Evolutionary conservation across 2,329 filamentous ascomycete species (phyloP).

Genomic region (Hypoxylon sp.): DNA sequence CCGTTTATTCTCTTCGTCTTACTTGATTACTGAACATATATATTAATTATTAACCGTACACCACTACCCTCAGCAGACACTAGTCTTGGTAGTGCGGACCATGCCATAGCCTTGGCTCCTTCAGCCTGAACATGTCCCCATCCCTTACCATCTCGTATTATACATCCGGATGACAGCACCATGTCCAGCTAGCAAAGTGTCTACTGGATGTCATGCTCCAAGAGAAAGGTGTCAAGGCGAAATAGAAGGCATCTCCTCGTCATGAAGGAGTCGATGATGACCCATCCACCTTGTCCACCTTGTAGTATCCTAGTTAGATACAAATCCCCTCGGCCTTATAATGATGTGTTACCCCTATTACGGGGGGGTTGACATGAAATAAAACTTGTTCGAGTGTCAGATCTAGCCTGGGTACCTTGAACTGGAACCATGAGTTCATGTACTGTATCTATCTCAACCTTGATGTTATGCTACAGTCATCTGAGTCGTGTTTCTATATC

Average conservation of each 20-base stretch:
- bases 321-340: not conserved
- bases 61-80: slow-evolving; percentile 2
- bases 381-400: not conserved
- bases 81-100: slow-evolving; percentile 2
- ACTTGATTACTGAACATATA: slow-evolving; percentile 33
- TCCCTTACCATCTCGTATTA: slow-evolving; percentile 14
- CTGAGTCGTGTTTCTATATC: slow-evolving; percentile 27
- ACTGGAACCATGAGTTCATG: not conserved
- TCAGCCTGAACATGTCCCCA: slow-evolving; percentile 10
- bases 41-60: slow-evolving; percentile 18
- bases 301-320: too few relatives aligned
- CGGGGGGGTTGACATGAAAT: not conserved
- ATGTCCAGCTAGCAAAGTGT: not conserved
- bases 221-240: not conserved
- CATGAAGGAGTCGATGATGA: too few relatives aligned
- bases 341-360: not conserved
- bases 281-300: too few relatives aligned
- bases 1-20: not conserved
- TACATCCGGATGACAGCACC: not conserved
- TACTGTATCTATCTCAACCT: not conserved
- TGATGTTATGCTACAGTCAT: not conserved
- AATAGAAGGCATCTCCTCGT: not conserved
- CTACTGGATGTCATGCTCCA: not conserved
- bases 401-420: not conserved
- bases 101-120: slow-evolving; percentile 26